phyloP scores from a whole-genome alignment of 2,329 filamentous ascomycete genomes.

The Sclerotinia nivalis region DNA sequence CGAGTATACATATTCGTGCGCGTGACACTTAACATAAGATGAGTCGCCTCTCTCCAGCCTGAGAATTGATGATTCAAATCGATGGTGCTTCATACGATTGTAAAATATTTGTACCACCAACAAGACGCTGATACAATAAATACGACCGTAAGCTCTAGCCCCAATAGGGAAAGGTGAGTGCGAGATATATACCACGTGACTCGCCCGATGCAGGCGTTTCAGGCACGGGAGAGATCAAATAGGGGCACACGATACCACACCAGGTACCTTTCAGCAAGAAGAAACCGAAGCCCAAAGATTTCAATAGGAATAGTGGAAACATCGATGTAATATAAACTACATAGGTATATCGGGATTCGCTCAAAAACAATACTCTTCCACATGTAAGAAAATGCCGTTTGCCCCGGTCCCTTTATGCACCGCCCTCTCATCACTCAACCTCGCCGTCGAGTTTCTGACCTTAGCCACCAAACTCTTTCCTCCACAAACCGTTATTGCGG shows the following conservation, averaged over 20 bases:
- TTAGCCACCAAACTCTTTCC: slow-evolving; percentile 55
- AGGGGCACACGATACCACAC: neutral
- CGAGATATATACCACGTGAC: neutral
- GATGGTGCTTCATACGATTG: too few relatives aligned
- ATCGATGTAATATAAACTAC: neutral
- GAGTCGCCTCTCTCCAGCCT: neutral
- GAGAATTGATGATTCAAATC: too few relatives aligned
- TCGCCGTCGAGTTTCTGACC: slow-evolving; percentile 56
- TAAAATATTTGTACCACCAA: neutral
- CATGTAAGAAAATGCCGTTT: slow-evolving; percentile 61
- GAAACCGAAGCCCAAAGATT: neutral
- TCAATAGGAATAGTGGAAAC: neutral
- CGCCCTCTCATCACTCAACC: slow-evolving; percentile 59
- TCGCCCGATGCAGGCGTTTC: neutral
- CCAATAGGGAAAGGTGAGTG: neutral
- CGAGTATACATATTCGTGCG: neutral
- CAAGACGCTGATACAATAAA: neutral
- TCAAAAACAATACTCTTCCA: slow-evolving; percentile 60
- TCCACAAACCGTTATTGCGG: slow-evolving; percentile 61
- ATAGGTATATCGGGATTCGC: neutral
- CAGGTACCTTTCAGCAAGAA: neutral
- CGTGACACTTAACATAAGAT: neutral
- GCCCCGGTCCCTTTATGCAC: slow-evolving; percentile 66
- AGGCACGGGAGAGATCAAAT: neutral
- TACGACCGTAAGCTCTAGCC: neutral